These are phyloP conservation scores for Hypoxylon intermedium DNA, from an alignment of 495 filamentous ascomycete genomes.

Conservation along the genomic window DNA sequence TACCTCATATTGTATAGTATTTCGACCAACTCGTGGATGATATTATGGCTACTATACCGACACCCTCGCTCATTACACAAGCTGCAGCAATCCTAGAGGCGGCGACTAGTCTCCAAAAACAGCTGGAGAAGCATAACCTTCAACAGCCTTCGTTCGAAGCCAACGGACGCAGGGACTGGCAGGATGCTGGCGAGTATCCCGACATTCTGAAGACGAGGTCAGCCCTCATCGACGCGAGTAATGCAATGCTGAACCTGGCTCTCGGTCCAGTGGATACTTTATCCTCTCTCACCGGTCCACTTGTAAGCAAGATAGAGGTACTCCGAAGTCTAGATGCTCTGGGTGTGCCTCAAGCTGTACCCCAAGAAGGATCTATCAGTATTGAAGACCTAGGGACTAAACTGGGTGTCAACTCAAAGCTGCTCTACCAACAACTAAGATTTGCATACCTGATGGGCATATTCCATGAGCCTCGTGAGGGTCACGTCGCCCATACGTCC, in stretches of 20 bases:
- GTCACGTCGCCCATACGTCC: constrained; percentile 7
- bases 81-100: constrained; percentile 1
- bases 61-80: constrained; percentile 1
- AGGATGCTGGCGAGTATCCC: background rate
- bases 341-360: constrained; percentile 6
- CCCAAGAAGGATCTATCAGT: constrained; percentile 1
- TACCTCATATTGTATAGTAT: no score
- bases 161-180: constrained; percentile 7
- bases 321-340: constrained; percentile 5
- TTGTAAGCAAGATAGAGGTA: constrained; percentile 1
- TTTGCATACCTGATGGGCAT: constrained; percentile 12
- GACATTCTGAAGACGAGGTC: constrained; percentile 8
- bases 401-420: background rate
- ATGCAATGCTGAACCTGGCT: constrained; percentile 7
- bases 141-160: constrained; percentile 11
- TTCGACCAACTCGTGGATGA: no score
- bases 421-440: background rate
- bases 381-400: constrained; percentile 2
- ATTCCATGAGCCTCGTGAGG: constrained; percentile 7
- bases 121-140: constrained; percentile 9
- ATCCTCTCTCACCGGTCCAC: background rate
- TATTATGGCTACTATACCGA: constrained; percentile 9
- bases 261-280: constrained; percentile 6
- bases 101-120: constrained; percentile 2
- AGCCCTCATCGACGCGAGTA: constrained; percentile 8